Evolutionary conservation across 2,329 filamentous ascomycete genomes (phyloP).

Genomic region (Endothia cerciana): DNA sequence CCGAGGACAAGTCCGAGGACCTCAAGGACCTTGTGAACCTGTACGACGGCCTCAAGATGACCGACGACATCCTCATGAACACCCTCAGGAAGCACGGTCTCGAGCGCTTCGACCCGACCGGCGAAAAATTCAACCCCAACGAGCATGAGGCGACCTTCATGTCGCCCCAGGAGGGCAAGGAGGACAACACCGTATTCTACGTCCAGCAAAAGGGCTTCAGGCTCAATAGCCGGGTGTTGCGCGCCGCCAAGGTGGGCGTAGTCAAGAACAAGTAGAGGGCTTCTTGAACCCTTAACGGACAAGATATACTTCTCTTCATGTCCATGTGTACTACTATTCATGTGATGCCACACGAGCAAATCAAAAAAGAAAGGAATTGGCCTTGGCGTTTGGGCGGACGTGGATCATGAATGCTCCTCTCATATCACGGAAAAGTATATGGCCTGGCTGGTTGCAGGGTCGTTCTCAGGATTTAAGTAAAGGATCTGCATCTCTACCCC

Average conservation of each 20-base stretch:
- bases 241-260: slow-evolving; percentile 94
- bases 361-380: slow-evolving; percentile 8
- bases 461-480: slow-evolving; percentile 20
- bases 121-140: slow-evolving; percentile 94
- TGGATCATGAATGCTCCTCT: slow-evolving; percentile 29
- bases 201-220: slow-evolving; percentile 96
- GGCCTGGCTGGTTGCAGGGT: slow-evolving; percentile 23
- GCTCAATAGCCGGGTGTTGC: slow-evolving; percentile 85
- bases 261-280: slow-evolving; percentile 72
- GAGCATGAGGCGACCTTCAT: slow-evolving; percentile 96
- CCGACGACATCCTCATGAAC: slow-evolving; percentile 81
- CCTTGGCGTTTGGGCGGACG: slow-evolving; percentile 30
- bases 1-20: slow-evolving; percentile 53
- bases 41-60: slow-evolving; percentile 93
- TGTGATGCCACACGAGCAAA: slow-evolving; percentile 16
- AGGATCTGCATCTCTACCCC: slow-evolving; percentile 17
- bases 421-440: slow-evolving; percentile 25
- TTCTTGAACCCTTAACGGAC: background rate
- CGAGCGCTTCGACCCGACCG: slow-evolving; percentile 81
- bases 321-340: slow-evolving; percentile 26
- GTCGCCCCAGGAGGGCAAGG: slow-evolving; percentile 83
- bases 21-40: slow-evolving; percentile 77
- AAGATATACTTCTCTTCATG: slow-evolving; percentile 3
- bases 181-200: slow-evolving; percentile 87
- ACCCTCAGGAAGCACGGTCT: slow-evolving; percentile 94